phyloP scores from a whole-genome alignment of 2,329 filamentous ascomycete genomes.

The Botryotinia calthae region DNA sequence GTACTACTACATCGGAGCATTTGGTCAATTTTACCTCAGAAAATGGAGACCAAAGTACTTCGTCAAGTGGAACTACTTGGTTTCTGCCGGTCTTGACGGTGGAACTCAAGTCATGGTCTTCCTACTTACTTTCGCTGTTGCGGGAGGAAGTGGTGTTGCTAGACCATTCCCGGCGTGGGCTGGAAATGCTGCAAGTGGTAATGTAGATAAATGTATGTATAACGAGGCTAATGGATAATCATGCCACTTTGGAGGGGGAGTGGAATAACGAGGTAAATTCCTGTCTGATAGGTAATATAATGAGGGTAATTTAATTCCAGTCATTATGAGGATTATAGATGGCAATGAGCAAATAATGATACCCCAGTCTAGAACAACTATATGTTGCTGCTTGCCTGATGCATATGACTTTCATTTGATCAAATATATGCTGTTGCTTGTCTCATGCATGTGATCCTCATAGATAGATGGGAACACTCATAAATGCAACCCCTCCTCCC shows the following conservation, averaged over 20 bases:
- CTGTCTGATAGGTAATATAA: neutral
- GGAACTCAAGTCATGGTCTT: slow-evolving; percentile 66
- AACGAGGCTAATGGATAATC: slow-evolving; percentile 26
- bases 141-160: slow-evolving; percentile 36
- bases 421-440: neutral
- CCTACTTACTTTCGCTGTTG: slow-evolving; percentile 62
- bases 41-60: slow-evolving; percentile 59
- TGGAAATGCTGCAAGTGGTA: slow-evolving; percentile 26
- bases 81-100: slow-evolving; percentile 68
- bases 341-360: neutral
- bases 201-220: slow-evolving; percentile 29
- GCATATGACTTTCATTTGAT: neutral
- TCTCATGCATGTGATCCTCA: neutral
- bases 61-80: slow-evolving; percentile 76
- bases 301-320: too few relatives aligned
- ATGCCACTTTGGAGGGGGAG: too few relatives aligned
- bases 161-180: slow-evolving; percentile 33
- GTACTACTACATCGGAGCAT: slow-evolving; percentile 64
- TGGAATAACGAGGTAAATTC: neutral
- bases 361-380: neutral
- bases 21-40: slow-evolving; percentile 68
- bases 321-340: neutral
- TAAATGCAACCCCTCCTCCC: neutral
- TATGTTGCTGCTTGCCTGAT: neutral
- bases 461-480: neutral